Conservation (phyloP, 805 yeast species). For the Ogataea pilisensis region DNA sequence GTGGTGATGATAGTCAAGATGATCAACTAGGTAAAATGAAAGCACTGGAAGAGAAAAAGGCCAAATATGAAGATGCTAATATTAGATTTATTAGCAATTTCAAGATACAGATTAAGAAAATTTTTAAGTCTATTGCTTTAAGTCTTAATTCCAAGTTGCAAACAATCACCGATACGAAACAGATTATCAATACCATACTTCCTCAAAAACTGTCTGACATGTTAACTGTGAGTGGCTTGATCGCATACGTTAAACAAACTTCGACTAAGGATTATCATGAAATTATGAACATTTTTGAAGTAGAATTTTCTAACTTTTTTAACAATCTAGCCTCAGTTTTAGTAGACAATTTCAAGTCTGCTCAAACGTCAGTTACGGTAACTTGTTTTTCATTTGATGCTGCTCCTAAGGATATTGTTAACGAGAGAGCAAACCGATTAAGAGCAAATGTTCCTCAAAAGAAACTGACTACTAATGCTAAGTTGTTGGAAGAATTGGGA, state of each 20-base stretch:
- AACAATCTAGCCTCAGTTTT: conserved; percentile 23
- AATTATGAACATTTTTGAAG: conserved; percentile 37
- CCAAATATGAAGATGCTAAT: conserved; percentile 54
- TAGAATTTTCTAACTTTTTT: conserved; percentile 27
- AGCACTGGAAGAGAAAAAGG: conserved; percentile 65
- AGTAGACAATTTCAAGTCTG: conserved; percentile 13
- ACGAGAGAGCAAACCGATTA: conserved; percentile 6
- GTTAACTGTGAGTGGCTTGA: conserved; percentile 43
- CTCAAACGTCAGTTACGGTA: background rate
- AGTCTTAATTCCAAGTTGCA: conserved; percentile 30
- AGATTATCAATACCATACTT: conserved; percentile 11
- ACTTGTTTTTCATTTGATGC: conserved; percentile 18
- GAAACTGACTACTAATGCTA: conserved; percentile 15
- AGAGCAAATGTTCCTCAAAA: conserved; percentile 7
- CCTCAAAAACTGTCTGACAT: conserved; percentile 34
- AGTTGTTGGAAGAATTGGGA: conserved; percentile 26
- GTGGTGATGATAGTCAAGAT: conserved; percentile 34
- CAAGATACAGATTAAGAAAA: conserved; percentile 25
- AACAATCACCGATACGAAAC: conserved; percentile 5
- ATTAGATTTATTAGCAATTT: conserved; percentile 45
- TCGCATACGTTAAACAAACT: conserved; percentile 56
- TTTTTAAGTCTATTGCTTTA: conserved; percentile 24
- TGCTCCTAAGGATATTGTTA: conserved; percentile 20
- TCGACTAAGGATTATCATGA: conserved; percentile 43
- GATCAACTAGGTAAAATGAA: conserved; percentile 54